Base-by-base conservation (phyloP, 768 basidiomycete species). In the Tubosaeta sp. region DNA sequence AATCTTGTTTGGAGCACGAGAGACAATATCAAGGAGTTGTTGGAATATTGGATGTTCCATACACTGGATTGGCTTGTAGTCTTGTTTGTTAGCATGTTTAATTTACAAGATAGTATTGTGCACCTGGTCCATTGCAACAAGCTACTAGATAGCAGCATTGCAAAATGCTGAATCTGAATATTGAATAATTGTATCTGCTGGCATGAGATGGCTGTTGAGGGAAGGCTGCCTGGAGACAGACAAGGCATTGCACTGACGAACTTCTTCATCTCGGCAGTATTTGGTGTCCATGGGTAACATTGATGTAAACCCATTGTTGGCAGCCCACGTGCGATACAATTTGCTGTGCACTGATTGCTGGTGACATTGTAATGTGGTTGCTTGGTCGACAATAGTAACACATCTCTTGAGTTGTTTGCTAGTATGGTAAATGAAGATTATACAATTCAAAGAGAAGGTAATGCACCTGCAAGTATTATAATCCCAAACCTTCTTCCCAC, bases 1-100 rank as follows among this genome's bases (percentile, higher is more conserved):
- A 44, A 54, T 51, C 25, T 12, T 25, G 18, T 41, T 46, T 16
- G 53, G n/a, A 36, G 53, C 43, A 25, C 2, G 5, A 2, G 19
- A 35, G 9, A 27, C 27, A 27, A 27, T 27, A 9, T 27, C 9
- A 9, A 27, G 27, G 27, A 27, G 27, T 27, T 27, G 27, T 27
- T 54, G 53, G 44, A 54, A 54, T 1, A 1, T 34, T 3, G 9
- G 32, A 45, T 54, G 44, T 3, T 54, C 31, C 48, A 54, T 39
- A 4, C 13, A 19, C 18, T 45, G 31, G 12, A 53, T 49, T 16
- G 48, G 52, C 52, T 27, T 53, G 7, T 49, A 49, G 11, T 10
- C 21, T 35, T 1, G 6, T 38, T 43, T 3, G 1, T 38, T 34
- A 34, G 36, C 11, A 14, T 22, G 21, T 27, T 27, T 27, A 27